Evolutionary conservation across 768 basidiomycete genomes (phyloP), one percentile per base, ranked within the genome.

Genomic region (Tubosaeta brunneosetosa): DNA sequence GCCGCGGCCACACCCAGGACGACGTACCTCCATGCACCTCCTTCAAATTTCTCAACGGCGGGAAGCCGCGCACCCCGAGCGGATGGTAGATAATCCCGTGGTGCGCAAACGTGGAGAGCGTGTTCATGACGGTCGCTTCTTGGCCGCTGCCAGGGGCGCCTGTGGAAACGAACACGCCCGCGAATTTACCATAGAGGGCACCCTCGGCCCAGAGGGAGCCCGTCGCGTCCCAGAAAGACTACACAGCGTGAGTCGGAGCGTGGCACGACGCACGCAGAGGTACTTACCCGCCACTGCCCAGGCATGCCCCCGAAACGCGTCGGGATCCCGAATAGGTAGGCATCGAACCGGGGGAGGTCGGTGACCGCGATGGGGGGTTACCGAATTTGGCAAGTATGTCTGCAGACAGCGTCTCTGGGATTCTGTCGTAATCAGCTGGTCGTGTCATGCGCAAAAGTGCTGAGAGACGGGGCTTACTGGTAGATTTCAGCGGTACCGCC

Each of bases 181-280:
- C 90, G 58, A 81, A 84, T 65, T 94, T 94, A 60, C 90, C 90
- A 16, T 74, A 66, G 47, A 94, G 74, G 4, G 67, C 73, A 11
- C 89, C 84, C 0, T 47, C 19, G 2, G 59, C 66, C 88, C 88
- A 91, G 36, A 88, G 76, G 1, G 67, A 62, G 47, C 90, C 88
- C 10, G 88, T 90, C 4, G 74, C 61, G 56, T 92, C 89, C 81
- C 86, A 91, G 71, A 93, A 86, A 1, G 74, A 65, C 84, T 87
- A 44, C 50, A 6, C n/a, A 6, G 4, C 3, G 12, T 6, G 16
- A 3, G 38, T 63, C 52, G 61, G 56, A 41, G 29, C 16, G 19
- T 17, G 2, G 22, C 6, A 2, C 13, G 31, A 33, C 34, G 47
- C 4, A 50, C 34, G 25, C 49, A n/a, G 0, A 13, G 13, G 17